Base-by-base conservation (phyloP, 2,329 filamentous ascomycete genomes). In the Phyllosticta paracitricarpa region DNA sequence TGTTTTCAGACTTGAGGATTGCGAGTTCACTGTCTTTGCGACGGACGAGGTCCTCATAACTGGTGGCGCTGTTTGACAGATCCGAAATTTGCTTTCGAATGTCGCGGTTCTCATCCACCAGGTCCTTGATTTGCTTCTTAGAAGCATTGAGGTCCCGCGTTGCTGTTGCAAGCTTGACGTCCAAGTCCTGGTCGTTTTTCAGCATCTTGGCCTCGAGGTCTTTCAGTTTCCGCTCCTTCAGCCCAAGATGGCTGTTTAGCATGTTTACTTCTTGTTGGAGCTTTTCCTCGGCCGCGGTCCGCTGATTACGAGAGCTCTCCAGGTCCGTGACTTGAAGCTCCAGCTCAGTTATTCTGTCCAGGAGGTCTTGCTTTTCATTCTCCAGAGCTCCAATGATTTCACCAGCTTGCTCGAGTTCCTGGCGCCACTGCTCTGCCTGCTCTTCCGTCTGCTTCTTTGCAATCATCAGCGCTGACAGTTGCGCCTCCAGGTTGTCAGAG, bases 21-120 rank as follows among this genome's bases (percentile, higher is more conserved):
- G 88, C 83, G 22, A 99, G 79, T 70, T 99, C 95, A 72, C 92
- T 96, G 71, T 99, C 94, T 72, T 97, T 99, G 63, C 89, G 87
- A 25, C 91, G 84, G 25, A 99, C 88, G 53, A 97, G 83, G 68
- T 97, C 93, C 74, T 99, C 94, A 66, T 96, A 97, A 70, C 92
- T 91, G 0, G 91, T 95, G 0, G 93, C 96, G 0, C 93, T 97
- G 56, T 90, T 86, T 0, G 94, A 94, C 19, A 99, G 79, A 66
- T 96, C 87, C 0, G 89, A 83, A 59, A 99, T 85, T 68, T 97
- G 91, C 67, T 91, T 84, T 59, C 95, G 88, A 55, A 96, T 84
- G 54, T 89, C 85, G 12, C 85, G 83, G 66, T 96, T 95, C 70
- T 99, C 93, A 4, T 87, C 85, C 1, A 85, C 73, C 1, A 97